Evolutionary conservation across 106 monocot genomes (phyloP), one percentile per base, ranked within the genome.

Genomic region (Dendrobium catenatum): DNA sequence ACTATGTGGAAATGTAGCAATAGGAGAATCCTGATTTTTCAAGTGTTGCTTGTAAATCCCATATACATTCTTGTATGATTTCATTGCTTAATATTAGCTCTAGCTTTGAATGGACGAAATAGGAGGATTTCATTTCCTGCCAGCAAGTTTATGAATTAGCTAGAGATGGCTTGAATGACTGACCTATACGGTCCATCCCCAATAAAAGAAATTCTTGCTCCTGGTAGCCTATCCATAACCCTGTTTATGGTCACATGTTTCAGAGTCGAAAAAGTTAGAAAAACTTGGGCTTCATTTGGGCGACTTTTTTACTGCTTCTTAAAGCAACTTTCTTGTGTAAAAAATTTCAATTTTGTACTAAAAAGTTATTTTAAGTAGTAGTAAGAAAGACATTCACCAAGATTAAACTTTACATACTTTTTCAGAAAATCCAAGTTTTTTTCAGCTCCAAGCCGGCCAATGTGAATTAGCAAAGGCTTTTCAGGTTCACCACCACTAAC

Each of bases 391-490:
- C 31, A 31, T 31, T 31, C 72, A 51, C 33, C 72, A 72, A 13
- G n/a, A 72, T 37, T 17, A 16, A 72, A 6, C 37, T 75, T 22
- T 86, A 79, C 66, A 82, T 41, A 91, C 96, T 54, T 84, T 81
- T 99, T 95, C 18, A 99, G 92, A 61, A 99, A 99, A 88, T 91
- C 98, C 76, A 98, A 85, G 79, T 89, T 98, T 82, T 98, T 98
- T 75, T 98, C 97, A 51, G 86, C 92, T 55, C 97, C 98, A 51
- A 99, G 77, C 51, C 98, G 91, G 46, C 98, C 98, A 72, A 99
- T 95, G 86, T 99, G 98, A 82, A 99, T 86, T 77, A 99, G 68
- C 72, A 99, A 77, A 46, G 95, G 93, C 58, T 89, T 99, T 76
- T 95, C 95, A 42, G 95, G 88, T 88, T 99, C 95, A 43, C 98